Conservation (phyloP, 208 protist species). For the Angomonas deanei region DNA sequence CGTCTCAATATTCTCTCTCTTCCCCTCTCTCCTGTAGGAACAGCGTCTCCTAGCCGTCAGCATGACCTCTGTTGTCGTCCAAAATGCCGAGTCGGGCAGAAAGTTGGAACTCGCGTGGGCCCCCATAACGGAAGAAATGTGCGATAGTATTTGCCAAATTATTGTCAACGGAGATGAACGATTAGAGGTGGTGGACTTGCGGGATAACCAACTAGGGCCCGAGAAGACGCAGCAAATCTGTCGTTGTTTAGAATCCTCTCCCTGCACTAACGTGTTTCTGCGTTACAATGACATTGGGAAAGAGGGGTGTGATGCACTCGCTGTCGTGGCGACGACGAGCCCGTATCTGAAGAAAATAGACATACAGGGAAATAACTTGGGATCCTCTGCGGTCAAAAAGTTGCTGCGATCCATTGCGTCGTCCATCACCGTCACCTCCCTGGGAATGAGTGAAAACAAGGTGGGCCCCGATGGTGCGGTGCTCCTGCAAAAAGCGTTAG, state of each 20-base stretch:
- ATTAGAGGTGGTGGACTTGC: slow-evolving; percentile 58
- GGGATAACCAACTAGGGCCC: slow-evolving; percentile 84
- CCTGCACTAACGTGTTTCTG: slow-evolving; percentile 61
- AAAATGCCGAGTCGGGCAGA: background rate
- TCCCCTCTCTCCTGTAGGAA: slow-evolving; percentile 8
- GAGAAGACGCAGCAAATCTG: slow-evolving; percentile 43
- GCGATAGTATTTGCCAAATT: slow-evolving; percentile 50
- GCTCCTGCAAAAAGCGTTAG: slow-evolving; percentile 52
- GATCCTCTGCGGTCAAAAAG: slow-evolving; percentile 46
- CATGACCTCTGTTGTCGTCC: background rate
- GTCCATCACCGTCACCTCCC: slow-evolving; percentile 54
- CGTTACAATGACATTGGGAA: slow-evolving; percentile 88
- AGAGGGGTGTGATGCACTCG: slow-evolving; percentile 85
- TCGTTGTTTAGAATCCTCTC: slow-evolving; percentile 52
- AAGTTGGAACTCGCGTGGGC: slow-evolving; percentile 55
- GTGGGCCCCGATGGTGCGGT: slow-evolving; percentile 72
- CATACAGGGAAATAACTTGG: slow-evolving; percentile 79
- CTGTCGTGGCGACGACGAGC: slow-evolving; percentile 65
- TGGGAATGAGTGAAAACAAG: slow-evolving; percentile 71
- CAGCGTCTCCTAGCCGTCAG: background rate
- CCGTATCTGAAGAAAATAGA: slow-evolving; percentile 65
- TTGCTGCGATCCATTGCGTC: slow-evolving; percentile 68
- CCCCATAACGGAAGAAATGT: slow-evolving; percentile 41
- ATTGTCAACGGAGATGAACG: slow-evolving; percentile 41
- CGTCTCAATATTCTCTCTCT: slow-evolving; percentile 11